A percentile compares a stretch with the other conserved stretches of the same genome.
Conservation (phyloP, 2,329 filamentous ascomycete species). For the Endothia cerciana region DNA sequence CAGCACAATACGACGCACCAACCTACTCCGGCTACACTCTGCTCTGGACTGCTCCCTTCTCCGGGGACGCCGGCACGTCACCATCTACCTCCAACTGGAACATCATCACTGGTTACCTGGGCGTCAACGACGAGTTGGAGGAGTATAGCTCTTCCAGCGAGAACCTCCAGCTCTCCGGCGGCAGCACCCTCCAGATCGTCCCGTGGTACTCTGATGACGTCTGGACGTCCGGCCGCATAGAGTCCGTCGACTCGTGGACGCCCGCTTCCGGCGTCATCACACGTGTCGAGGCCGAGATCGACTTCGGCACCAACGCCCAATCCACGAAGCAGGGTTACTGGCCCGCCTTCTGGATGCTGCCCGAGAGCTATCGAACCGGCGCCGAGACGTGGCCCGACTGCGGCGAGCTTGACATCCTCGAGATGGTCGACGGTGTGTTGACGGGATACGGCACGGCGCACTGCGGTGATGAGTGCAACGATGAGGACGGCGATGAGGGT, state of each 20-base stretch:
- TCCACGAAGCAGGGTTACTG: constrained; percentile 53
- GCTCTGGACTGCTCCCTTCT: constrained; percentile 53
- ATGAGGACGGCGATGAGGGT: constrained; percentile 43
- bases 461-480: constrained; percentile 54
- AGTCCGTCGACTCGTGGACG: constrained; percentile 51
- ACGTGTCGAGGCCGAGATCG: constrained; percentile 48
- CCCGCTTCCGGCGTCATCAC: constrained; percentile 46
- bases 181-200: constrained; percentile 54
- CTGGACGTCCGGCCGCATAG: constrained; percentile 57
- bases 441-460: constrained; percentile 53
- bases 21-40: constrained; percentile 45
- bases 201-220: constrained; percentile 44
- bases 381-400: constrained; percentile 50
- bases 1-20: constrained; percentile 35
- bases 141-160: constrained; percentile 47
- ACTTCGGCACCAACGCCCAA: constrained; percentile 45
- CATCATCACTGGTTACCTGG: constrained; percentile 47
- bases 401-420: constrained; percentile 56
- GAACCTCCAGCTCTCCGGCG: constrained; percentile 57
- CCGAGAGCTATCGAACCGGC: constrained; percentile 50
- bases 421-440: constrained; percentile 51
- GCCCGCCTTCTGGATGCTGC: constrained; percentile 59
- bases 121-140: constrained; percentile 54
- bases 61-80: constrained; percentile 42
- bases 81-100: constrained; percentile 50